A percentile compares a stretch with the other conserved stretches of the same genome.
Evolutionary conservation across 2,329 filamentous ascomycete genomes (phyloP).

Genomic region (Cadophora sp.): DNA sequence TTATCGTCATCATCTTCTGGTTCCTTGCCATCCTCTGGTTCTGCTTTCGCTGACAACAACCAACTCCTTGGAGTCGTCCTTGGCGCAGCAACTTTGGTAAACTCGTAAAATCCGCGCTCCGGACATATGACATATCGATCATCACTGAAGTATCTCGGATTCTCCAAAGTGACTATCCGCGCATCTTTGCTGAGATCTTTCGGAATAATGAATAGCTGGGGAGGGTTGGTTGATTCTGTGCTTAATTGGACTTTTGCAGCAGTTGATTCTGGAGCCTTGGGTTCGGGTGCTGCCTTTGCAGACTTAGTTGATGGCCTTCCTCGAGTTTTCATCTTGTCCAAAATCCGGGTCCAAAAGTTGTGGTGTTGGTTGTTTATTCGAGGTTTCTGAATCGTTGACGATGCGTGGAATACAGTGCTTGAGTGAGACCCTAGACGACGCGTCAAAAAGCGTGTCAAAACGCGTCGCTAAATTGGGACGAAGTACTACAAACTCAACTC

Average conservation of each 20-base stretch:
- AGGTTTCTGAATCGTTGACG: conserved; percentile 3
- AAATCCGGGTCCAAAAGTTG: conserved; percentile 1
- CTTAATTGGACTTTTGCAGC: conserved; percentile 43
- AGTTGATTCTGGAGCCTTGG: conserved; percentile 37
- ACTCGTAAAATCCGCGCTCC: conserved; percentile 68
- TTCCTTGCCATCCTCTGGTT: conserved; percentile 30
- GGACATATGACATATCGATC: conserved; percentile 69
- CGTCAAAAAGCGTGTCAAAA: conserved; percentile 9
- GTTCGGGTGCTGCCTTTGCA: conserved; percentile 29
- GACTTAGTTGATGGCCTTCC: conserved; percentile 39
- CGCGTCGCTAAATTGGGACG: conserved; percentile 18
- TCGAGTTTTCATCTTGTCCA: conserved; percentile 41
- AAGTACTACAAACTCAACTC: neutral
- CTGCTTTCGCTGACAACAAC: conserved; percentile 53
- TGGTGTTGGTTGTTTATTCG: neutral
- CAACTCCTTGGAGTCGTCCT: conserved; percentile 65
- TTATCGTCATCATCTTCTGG: conserved; percentile 35
- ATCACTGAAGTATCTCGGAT: conserved; percentile 62
- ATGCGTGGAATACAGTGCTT: neutral
- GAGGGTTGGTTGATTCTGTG: conserved; percentile 50
- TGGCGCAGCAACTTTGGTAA: conserved; percentile 62
- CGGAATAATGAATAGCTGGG: conserved; percentile 67
- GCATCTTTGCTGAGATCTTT: conserved; percentile 59
- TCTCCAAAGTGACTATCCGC: conserved; percentile 64
- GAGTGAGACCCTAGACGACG: conserved; percentile 11